phyloP scores from a whole-genome alignment of 331 rosid species.

The Stylosanthes scabra region DNA sequence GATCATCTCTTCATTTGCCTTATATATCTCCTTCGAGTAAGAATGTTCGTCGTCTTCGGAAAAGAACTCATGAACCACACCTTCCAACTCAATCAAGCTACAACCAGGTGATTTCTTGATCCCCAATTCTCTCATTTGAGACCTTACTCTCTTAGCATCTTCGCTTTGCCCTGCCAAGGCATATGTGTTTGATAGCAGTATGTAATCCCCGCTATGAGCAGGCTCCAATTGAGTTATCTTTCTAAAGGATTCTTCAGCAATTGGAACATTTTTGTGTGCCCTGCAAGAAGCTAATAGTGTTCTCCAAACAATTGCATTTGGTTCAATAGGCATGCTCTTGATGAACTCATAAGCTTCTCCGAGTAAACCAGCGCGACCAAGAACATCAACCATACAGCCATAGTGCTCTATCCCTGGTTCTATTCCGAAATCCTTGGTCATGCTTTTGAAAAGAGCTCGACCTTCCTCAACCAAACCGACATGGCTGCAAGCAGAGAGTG shows the following conservation, averaged over 20 bases:
- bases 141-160: constrained; percentile 59
- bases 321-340: constrained; percentile 57
- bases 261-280: constrained; percentile 52
- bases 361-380: constrained; percentile 66
- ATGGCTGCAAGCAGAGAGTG: constrained; percentile 67
- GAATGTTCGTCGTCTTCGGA: constrained; percentile 59
- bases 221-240: constrained; percentile 52
- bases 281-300: constrained; percentile 74
- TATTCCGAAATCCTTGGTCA: constrained; percentile 56
- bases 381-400: constrained; percentile 77
- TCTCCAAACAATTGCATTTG: constrained; percentile 72
- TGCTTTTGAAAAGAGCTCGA: constrained; percentile 53
- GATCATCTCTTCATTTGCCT: constrained; percentile 58
- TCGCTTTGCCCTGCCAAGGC: constrained; percentile 54
- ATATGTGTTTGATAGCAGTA: constrained; percentile 64
- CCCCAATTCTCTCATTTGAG: constrained; percentile 55
- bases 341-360: constrained; percentile 63
- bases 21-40: constrained; percentile 55
- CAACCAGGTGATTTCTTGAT: constrained; percentile 69
- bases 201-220: constrained; percentile 70
- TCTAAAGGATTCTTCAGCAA: constrained; percentile 62
- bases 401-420: constrained; percentile 67
- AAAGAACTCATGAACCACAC: constrained; percentile 61
- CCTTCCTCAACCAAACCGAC: constrained; percentile 65
- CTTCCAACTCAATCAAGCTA: constrained; percentile 65